Evolutionary conservation across 257 asterid species (phyloP).

Genomic region (Echites panduratus): DNA sequence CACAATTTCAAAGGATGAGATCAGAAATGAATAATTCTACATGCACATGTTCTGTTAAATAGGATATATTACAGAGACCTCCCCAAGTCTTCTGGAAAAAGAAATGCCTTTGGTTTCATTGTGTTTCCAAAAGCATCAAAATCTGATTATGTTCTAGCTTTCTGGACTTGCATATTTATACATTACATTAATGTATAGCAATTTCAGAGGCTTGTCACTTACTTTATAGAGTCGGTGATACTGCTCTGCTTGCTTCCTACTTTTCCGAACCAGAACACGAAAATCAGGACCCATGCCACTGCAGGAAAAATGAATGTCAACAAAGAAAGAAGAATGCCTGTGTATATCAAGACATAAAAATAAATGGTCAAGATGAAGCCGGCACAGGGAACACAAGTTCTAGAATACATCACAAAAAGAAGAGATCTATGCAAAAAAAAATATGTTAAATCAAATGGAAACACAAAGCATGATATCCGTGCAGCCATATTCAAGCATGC

Average conservation of each 20-base stretch:
- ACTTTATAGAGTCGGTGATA: slow-evolving; percentile 87
- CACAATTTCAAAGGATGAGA: neutral
- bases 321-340: neutral
- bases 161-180: neutral
- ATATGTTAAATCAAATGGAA: neutral
- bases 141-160: neutral
- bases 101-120: neutral
- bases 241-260: slow-evolving; percentile 97
- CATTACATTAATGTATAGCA: neutral
- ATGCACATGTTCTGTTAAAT: neutral
- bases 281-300: slow-evolving; percentile 99
- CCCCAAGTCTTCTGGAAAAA: neutral
- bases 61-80: neutral
- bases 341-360: neutral
- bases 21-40: neutral
- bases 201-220: slow-evolving; percentile 12
- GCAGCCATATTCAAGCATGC: no score
- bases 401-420: neutral
- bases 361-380: neutral
- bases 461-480: no score
- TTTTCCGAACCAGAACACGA: slow-evolving; percentile 93
- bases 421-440: neutral
- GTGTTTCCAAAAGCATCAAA: neutral
- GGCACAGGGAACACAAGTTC: neutral
- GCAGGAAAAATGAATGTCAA: slow-evolving; percentile 31